A percentile compares a stretch with the other conserved stretches of the same genome.
These are phyloP conservation scores for Marchantia polymorpha DNA, from an alignment of 225 moss, liverwort and hornwort genomes.

Conservation along the genomic window DNA sequence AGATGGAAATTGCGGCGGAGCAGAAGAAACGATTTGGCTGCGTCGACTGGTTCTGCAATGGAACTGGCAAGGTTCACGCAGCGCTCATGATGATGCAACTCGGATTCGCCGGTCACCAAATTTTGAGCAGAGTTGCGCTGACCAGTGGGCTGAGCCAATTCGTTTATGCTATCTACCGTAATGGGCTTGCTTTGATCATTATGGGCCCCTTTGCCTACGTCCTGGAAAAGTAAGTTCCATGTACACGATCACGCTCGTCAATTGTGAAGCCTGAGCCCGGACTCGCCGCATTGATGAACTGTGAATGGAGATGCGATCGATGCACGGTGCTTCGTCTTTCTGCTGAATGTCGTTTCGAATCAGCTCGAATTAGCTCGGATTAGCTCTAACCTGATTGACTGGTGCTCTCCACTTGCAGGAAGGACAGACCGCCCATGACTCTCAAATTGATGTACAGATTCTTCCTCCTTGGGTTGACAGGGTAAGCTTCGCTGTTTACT, in stretches of 20 bases:
- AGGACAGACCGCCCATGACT: conserved; percentile 40
- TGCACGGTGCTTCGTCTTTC: not conserved
- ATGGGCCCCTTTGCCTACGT: conserved; percentile 43
- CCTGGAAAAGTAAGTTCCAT: conserved; percentile 33
- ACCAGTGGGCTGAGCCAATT: conserved; percentile 51
- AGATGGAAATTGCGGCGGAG: not conserved
- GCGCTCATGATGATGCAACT: conserved; percentile 39
- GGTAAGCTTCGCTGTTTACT: conserved; percentile 20
- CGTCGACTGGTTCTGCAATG: conserved; percentile 11
- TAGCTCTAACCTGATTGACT: too few species aligned
- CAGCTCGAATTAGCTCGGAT: too few species aligned
- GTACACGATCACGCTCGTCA: too few species aligned
- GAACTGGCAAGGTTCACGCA: conserved; percentile 25
- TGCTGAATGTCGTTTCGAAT: too few species aligned
- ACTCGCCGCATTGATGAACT: not conserved
- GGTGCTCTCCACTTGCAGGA: conserved; percentile 24
- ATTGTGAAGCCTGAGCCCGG: not conserved
- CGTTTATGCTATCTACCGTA: conserved; percentile 43
- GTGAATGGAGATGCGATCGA: not conserved
- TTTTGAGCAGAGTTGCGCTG: conserved; percentile 43
- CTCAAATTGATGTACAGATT: conserved; percentile 24
- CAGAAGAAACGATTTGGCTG: conserved; percentile 13
- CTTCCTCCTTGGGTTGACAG: conserved; percentile 45
- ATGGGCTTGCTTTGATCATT: conserved; percentile 39
- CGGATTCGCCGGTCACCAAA: conserved; percentile 47